A percentile compares a stretch with the other conserved stretches of the same genome.
Conservation (phyloP, 2,329 filamentous ascomycete species). For the Exophiala sp. region DNA sequence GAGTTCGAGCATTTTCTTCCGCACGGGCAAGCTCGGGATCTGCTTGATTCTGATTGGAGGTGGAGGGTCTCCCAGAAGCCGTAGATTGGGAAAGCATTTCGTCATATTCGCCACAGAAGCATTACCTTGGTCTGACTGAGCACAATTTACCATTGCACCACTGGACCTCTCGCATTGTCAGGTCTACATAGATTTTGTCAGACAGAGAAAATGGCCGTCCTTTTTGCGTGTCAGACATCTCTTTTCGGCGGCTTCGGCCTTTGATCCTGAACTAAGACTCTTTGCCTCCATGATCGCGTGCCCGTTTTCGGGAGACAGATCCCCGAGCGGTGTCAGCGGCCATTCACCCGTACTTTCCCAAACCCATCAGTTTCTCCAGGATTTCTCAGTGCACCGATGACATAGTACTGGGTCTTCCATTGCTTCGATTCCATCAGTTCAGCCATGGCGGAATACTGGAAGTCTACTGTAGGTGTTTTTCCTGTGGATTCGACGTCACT, state of each 20-base stretch:
- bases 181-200: neutral
- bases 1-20: slow-evolving; percentile 1
- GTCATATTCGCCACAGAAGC: neutral
- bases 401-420: slow-evolving; percentile 9
- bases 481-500: neutral
- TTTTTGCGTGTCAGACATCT: neutral
- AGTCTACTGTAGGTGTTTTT: slow-evolving; percentile 63
- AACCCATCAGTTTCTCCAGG: slow-evolving; percentile 1
- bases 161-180: no score
- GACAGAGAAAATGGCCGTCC: neutral
- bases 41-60: neutral
- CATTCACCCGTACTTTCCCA: slow-evolving; percentile 13
- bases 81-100: neutral
- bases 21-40: slow-evolving; percentile 4
- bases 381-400: slow-evolving; percentile 9
- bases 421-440: neutral
- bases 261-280: neutral
- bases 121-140: neutral
- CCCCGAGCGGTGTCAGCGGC: slow-evolving; percentile 1
- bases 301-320: neutral
- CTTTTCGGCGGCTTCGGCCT: neutral
- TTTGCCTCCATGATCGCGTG: neutral
- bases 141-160: no score
- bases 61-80: neutral
- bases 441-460: slow-evolving; percentile 97